Base-by-base conservation (phyloP, 2,329 filamentous ascomycete species). In the Alternaria angustiovoidea region DNA sequence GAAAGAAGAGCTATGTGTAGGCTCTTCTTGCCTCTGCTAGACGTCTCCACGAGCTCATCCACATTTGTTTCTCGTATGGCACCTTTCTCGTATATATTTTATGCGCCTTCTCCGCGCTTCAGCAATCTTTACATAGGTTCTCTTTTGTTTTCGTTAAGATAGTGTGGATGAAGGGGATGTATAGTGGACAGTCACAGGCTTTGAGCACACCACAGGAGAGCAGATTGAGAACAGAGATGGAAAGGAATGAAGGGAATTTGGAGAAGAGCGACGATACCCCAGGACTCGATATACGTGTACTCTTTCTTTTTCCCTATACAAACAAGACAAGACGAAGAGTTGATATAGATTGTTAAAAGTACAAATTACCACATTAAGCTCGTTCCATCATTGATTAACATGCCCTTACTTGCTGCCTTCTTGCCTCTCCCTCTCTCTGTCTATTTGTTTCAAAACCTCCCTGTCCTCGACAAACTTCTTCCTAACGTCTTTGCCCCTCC, bases 1-100 rank as follows among this genome's bases (percentile, higher is more conserved):
- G 75, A 54, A 67, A 67, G 54, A 67, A 69, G 61, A 63, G 59
- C 26, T 62, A n/a, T 38, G 41, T 48, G 28, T 56, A 59, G 26
- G 14, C 14, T 36, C 5, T 24, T 16, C 16, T 22, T 41, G 12
- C n/a, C 36, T 38, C 16, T 18, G 36, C 36, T 38, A 7, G 36
- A 38, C 32, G 12, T 6, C 32, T 36, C 12, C 12, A 36, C 14
- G 32, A 14, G 14, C 6, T 36, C 11, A 11, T 11, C 4, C 11
- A 30, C 11, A 11, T 30, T 30, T 30, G 11, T 30, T 12, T 30
- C 28, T 30, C 11, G 4, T 30, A 30, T 12, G 28, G 38, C 54
- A 49, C 16, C 16, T 18, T 54, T 49, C 28, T 42, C 51, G 42
- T 60, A 47, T n/a, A 62, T 59, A 26, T 22, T 18, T 20, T 30